Percentiles rank a stretch among this genome's conserved stretches.
Evolutionary conservation across 805 yeast genomes (phyloP).

Genomic region (Vanderwaltozyma verrucispora): DNA sequence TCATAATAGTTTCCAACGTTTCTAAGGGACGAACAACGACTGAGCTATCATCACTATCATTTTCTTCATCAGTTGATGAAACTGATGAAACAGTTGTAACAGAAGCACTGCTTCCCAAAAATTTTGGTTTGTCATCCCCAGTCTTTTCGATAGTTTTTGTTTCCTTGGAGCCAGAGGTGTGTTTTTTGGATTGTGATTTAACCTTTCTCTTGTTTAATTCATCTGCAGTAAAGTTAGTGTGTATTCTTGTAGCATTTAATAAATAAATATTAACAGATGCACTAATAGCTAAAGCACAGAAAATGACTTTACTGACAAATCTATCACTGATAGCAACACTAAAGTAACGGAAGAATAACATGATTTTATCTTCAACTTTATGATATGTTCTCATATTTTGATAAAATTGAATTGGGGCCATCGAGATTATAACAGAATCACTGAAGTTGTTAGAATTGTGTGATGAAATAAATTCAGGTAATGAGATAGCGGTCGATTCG

Average conservation of each 20-base stretch:
- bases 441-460: slow-evolving; percentile 25
- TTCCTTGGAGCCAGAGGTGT: background rate
- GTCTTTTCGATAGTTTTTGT: background rate
- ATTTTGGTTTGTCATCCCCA: background rate
- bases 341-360: slow-evolving; percentile 42
- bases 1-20: slow-evolving; percentile 49
- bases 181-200: background rate
- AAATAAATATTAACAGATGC: slow-evolving; percentile 75
- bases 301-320: slow-evolving; percentile 64
- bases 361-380: slow-evolving; percentile 48
- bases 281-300: slow-evolving; percentile 63
- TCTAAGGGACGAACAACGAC: slow-evolving; percentile 43
- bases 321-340: slow-evolving; percentile 70
- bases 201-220: slow-evolving; percentile 16
- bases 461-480: slow-evolving; percentile 30
- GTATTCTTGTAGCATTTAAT: slow-evolving; percentile 73
- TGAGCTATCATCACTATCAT: slow-evolving; percentile 30
- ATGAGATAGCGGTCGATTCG: slow-evolving; percentile 30
- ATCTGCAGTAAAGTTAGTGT: slow-evolving; percentile 34
- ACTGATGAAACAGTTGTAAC: background rate
- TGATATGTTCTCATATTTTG: slow-evolving; percentile 46
- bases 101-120: background rate
- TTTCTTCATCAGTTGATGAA: slow-evolving; percentile 17
- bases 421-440: slow-evolving; percentile 44
- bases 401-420: slow-evolving; percentile 48